These are phyloP conservation scores for Hydrangea macrophylla DNA, from an alignment of 148 eudicot genomes.

Conservation along the genomic window DNA sequence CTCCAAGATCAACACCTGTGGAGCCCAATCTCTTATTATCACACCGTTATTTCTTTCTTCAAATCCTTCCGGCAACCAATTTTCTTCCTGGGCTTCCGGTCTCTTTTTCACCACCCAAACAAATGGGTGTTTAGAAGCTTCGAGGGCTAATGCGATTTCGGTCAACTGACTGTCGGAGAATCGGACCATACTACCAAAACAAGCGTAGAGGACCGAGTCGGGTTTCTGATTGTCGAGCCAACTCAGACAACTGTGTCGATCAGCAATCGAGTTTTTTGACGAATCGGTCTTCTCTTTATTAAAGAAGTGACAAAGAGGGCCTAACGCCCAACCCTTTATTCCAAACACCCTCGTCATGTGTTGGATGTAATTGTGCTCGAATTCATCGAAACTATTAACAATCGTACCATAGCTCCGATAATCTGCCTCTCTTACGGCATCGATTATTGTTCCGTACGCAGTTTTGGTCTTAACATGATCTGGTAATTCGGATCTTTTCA, in stretches of 20 bases:
- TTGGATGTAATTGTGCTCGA: slow-evolving; percentile 24
- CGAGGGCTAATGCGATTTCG: slow-evolving; percentile 12
- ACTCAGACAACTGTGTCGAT: slow-evolving; percentile 7
- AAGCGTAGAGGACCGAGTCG: slow-evolving; percentile 11
- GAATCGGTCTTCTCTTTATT: not conserved
- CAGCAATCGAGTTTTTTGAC: not conserved
- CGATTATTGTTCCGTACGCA: not conserved
- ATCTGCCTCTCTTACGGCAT: slow-evolving; percentile 13
- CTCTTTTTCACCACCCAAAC: slow-evolving; percentile 16
- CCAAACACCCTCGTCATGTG: no score
- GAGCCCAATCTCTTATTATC: slow-evolving; percentile 52
- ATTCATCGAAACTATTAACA: slow-evolving; percentile 32
- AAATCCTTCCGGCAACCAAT: slow-evolving; percentile 14
- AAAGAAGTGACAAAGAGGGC: slow-evolving; percentile 5
- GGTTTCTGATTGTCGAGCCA: slow-evolving; percentile 42
- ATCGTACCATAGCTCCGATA: no score
- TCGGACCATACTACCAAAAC: slow-evolving; percentile 22
- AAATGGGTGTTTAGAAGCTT: slow-evolving; percentile 6
- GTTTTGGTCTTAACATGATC: not conserved
- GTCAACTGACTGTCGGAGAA: slow-evolving; percentile 12
- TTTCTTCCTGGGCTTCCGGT: not conserved
- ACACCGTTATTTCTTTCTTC: slow-evolving; percentile 33
- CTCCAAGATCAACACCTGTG: slow-evolving; percentile 38
- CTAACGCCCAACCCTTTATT: no score
- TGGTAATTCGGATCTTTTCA: slow-evolving; percentile 14